phyloP scores from a whole-genome alignment of 2,329 filamentous ascomycete genomes.

The Myriosclerotinia scirpicola region DNA sequence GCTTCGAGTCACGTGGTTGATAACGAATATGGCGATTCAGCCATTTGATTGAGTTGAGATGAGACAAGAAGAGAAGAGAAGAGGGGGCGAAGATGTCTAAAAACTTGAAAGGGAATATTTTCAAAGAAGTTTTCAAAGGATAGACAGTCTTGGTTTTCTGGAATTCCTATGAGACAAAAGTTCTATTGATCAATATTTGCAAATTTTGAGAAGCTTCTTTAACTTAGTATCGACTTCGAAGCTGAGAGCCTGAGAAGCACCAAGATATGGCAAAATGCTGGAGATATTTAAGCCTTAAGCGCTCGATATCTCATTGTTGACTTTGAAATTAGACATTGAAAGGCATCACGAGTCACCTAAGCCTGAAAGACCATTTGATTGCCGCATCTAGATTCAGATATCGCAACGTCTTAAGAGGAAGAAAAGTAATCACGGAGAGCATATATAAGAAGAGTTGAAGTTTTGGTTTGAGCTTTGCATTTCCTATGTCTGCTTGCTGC shows the following conservation, averaged over 20 bases:
- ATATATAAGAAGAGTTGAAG: not conserved
- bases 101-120: too few relatives aligned
- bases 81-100: too few relatives aligned
- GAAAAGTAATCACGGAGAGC: not conserved
- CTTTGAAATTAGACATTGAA: not conserved
- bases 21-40: not conserved
- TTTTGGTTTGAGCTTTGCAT: slow-evolving; percentile 8
- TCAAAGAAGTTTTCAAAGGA: too few relatives aligned
- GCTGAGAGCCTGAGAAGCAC: too few relatives aligned
- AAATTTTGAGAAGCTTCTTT: too few relatives aligned
- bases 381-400: not conserved
- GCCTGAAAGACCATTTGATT: not conserved
- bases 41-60: not conserved
- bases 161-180: too few relatives aligned
- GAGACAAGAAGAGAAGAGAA: not conserved
- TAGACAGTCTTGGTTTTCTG: too few relatives aligned
- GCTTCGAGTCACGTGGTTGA: not conserved
- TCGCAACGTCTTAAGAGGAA: not conserved
- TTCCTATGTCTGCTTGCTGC: slow-evolving; percentile 11
- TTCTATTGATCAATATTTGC: too few relatives aligned
- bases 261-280: too few relatives aligned
- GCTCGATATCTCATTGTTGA: not conserved
- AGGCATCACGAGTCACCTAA: not conserved
- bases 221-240: too few relatives aligned
- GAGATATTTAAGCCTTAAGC: not conserved